These are phyloP conservation scores for Pigoraptor vietnamica DNA, from an alignment of 78 protist genomes.

Conservation along the genomic window DNA sequence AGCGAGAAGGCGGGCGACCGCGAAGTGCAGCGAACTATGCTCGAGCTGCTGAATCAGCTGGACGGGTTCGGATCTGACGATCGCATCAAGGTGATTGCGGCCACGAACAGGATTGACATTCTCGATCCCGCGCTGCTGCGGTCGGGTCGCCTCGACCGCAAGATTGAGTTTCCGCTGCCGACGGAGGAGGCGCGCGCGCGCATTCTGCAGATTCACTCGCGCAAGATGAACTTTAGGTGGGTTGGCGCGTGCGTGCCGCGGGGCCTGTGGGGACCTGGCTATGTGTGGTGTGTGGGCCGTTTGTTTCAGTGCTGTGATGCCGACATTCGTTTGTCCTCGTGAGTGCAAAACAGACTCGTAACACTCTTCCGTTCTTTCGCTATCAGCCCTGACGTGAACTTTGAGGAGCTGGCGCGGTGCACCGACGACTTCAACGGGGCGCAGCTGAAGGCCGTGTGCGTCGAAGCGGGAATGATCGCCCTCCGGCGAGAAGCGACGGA, in stretches of 20 bases:
- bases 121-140: constrained; percentile 99
- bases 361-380: neutral
- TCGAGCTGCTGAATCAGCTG: constrained; percentile 98
- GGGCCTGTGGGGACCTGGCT: too few relatives aligned
- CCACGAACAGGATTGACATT: constrained; percentile 98
- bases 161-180: constrained; percentile 98
- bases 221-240: constrained; percentile 80
- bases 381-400: constrained; percentile 81
- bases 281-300: too few relatives aligned
- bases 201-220: constrained; percentile 94
- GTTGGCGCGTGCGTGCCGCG: neutral
- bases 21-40: constrained; percentile 98
- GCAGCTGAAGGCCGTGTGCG: constrained; percentile 98
- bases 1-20: constrained; percentile 94
- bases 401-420: constrained; percentile 95
- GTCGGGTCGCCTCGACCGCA: constrained; percentile 94
- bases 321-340: too few relatives aligned
- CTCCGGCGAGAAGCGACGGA: constrained; percentile 77
- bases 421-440: constrained; percentile 99
- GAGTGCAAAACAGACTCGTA: too few relatives aligned
- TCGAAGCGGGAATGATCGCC: constrained; percentile 93
- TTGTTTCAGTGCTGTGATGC: too few relatives aligned
- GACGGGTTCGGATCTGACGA: constrained; percentile 94
- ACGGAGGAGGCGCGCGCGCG: constrained; percentile 92
- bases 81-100: constrained; percentile 94